These are phyloP conservation scores for Colletotrichum aenigma DNA, from an alignment of 2,329 filamentous ascomycete genomes.

Conservation along the genomic window DNA sequence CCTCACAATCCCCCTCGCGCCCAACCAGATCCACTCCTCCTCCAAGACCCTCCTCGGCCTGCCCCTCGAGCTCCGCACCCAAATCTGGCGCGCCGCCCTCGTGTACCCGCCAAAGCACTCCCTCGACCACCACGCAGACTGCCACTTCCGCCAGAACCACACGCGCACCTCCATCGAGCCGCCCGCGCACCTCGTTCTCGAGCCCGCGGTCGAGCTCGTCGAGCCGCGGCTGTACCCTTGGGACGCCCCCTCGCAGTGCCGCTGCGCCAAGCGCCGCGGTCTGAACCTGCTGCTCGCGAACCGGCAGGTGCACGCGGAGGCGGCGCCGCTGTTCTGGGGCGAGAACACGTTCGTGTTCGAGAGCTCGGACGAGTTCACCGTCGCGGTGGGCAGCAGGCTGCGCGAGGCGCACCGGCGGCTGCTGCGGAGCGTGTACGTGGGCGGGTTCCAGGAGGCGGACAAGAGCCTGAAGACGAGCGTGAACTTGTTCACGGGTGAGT, in stretches of 20 bases:
- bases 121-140: background rate
- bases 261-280: background rate
- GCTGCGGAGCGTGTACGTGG: background rate
- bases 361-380: slow-evolving; percentile 1
- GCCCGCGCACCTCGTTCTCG: background rate
- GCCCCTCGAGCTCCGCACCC: slow-evolving; percentile 7
- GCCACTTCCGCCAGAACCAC: slow-evolving; percentile 10
- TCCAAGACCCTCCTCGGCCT: slow-evolving; percentile 11
- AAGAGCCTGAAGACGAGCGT: background rate
- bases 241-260: background rate
- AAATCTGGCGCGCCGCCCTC: slow-evolving; percentile 2
- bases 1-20: background rate
- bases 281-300: background rate
- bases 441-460: background rate
- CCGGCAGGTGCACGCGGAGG: slow-evolving; percentile 4
- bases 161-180: background rate
- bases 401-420: background rate
- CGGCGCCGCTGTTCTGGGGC: slow-evolving; percentile 7
- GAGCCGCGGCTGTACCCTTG: background rate
- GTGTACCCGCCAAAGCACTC: background rate
- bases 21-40: background rate
- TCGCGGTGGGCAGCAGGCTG: background rate
- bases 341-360: slow-evolving; percentile 7
- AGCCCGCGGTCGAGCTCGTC: background rate
- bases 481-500: background rate